phyloP scores from a whole-genome alignment of 371 early-diverging fungal genomes.

The Mucor ambiguus region DNA sequence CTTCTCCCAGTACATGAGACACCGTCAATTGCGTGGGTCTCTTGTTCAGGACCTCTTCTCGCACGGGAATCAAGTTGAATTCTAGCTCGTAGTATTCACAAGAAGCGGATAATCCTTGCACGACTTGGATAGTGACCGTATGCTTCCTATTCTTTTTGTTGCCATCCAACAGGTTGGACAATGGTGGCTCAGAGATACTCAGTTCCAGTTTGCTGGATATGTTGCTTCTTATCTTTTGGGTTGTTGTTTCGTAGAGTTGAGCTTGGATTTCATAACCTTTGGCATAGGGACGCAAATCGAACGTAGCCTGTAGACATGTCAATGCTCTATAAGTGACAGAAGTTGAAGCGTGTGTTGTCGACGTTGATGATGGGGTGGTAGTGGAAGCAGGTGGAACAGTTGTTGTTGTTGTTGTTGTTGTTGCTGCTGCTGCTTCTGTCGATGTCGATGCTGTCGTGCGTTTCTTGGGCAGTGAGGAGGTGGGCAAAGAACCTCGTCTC shows the following conservation, averaged over 20 bases:
- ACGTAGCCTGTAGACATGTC: slow-evolving; percentile 10
- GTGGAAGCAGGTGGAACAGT: not conserved
- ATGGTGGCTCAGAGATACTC: slow-evolving; percentile 19
- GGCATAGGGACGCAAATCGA: slow-evolving; percentile 20
- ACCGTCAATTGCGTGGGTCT: slow-evolving; percentile 29
- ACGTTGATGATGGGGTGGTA: not conserved
- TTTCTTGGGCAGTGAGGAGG: not conserved
- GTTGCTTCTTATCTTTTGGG: slow-evolving; percentile 3
- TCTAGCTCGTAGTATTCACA: slow-evolving; percentile 10
- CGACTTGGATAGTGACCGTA: not conserved
- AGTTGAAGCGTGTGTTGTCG: not conserved
- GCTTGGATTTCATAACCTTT: slow-evolving; percentile 26
- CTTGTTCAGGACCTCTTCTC: slow-evolving; percentile 17
- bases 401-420: not conserved
- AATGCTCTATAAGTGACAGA: not conserved
- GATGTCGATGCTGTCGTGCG: not conserved
- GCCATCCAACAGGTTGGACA: slow-evolving; percentile 17
- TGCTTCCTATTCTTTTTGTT: slow-evolving; percentile 17
- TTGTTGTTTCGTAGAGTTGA: slow-evolving; percentile 14
- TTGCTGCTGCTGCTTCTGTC: not conserved
- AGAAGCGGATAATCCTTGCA: not conserved
- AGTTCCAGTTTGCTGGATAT: slow-evolving; percentile 15
- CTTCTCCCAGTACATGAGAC: slow-evolving; percentile 37
- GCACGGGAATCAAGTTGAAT: slow-evolving; percentile 28
- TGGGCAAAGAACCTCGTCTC: slow-evolving; percentile 16